phyloP scores from a whole-genome alignment of 352 stramenopile genomes.

The Phytopythium boreale region DNA sequence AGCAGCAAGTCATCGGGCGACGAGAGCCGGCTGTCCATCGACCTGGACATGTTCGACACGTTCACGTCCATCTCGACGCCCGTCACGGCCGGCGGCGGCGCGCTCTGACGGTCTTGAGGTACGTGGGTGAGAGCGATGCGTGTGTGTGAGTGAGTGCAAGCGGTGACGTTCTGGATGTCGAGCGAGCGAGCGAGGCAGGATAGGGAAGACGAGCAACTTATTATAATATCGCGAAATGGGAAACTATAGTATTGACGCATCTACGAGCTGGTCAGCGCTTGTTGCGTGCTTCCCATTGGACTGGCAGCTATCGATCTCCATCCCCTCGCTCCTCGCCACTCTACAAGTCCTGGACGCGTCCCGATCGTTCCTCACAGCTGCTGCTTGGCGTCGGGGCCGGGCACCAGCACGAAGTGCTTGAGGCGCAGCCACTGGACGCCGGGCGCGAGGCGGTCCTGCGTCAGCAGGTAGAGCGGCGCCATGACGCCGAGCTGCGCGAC shows the following conservation, averaged over 20 bases:
- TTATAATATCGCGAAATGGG: conserved; percentile 1
- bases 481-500: conserved; percentile 60
- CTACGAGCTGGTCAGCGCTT: background rate
- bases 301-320: background rate
- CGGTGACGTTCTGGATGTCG: background rate
- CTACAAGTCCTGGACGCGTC: background rate
- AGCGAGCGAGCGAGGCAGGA: background rate
- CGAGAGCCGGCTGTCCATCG: conserved; percentile 19
- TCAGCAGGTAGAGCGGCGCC: conserved; percentile 57
- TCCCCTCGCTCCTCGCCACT: background rate
- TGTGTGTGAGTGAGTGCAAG: background rate
- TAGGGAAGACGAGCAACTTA: background rate
- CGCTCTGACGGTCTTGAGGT: background rate
- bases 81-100: conserved; percentile 9
- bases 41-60: conserved; percentile 49
- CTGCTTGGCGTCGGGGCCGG: conserved; percentile 29
- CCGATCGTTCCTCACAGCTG: background rate
- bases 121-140: background rate
- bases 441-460: conserved; percentile 52
- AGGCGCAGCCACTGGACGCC: conserved; percentile 42
- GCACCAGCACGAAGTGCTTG: conserved; percentile 56
- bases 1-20: background rate
- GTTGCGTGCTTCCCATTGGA: no score
- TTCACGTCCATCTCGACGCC: conserved; percentile 54
- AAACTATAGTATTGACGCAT: conserved; percentile 1